A percentile compares a stretch with the other conserved stretches of the same genome.
Evolutionary conservation across 768 basidiomycete genomes (phyloP).

Genomic region (Lentinula raphanica): DNA sequence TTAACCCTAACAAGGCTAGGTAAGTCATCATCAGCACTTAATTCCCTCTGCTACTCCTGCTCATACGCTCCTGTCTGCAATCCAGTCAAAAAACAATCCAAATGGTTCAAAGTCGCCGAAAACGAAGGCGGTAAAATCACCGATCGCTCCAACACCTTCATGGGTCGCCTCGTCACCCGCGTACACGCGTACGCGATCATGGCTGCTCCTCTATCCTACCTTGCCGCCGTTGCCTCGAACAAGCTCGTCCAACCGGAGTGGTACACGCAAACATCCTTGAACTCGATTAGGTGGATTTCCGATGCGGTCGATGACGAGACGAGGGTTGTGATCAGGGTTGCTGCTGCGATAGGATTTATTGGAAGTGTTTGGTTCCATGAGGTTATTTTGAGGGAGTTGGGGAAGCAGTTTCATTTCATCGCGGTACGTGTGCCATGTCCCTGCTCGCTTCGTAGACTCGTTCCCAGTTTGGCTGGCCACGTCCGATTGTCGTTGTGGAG

Average conservation of each 20-base stretch:
- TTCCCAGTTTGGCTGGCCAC: no score
- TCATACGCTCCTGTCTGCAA: no score
- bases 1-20: background rate
- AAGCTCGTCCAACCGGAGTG: constrained; percentile 29
- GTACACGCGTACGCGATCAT: constrained; percentile 19
- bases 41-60: no score
- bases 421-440: no score
- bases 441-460: no score
- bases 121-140: constrained; percentile 15
- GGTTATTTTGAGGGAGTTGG: constrained; percentile 15
- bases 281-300: background rate
- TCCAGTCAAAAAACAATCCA: background rate
- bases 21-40: background rate
- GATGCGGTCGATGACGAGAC: no score
- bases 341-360: constrained; percentile 13
- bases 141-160: constrained; percentile 11
- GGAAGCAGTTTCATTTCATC: constrained; percentile 26
- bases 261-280: constrained; percentile 16
- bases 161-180: constrained; percentile 22
- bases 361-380: constrained; percentile 15
- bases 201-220: constrained; percentile 24
- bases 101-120: constrained; percentile 3
- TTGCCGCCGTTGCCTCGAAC: constrained; percentile 20
- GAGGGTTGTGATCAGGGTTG: background rate
- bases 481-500: no score